A percentile compares a stretch with the other conserved stretches of the same genome.
phyloP scores from a whole-genome alignment of 2,329 filamentous ascomycete species.

The Parastagonospora nodorum region DNA sequence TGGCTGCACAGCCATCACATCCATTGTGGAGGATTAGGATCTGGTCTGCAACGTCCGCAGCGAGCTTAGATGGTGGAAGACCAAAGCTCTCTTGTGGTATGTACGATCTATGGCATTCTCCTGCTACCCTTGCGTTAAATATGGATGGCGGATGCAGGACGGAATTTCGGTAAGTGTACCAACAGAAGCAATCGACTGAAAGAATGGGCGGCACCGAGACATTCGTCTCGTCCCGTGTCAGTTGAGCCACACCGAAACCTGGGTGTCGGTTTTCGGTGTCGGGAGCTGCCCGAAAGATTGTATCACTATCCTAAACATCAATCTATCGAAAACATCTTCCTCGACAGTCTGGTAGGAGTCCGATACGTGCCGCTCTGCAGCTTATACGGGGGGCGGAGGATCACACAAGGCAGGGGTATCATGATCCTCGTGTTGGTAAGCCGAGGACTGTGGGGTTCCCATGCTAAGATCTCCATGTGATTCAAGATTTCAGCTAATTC shows the following conservation, averaged over 20 bases:
- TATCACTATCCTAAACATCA: constrained; percentile 5
- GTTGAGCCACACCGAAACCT: constrained; percentile 12
- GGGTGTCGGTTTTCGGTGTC: constrained; percentile 11
- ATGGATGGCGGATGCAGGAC: constrained; percentile 20
- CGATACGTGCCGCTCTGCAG: constrained; percentile 5
- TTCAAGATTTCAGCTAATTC: constrained; percentile 1
- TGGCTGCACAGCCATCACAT: constrained; percentile 18
- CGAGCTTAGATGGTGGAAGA: constrained; percentile 3
- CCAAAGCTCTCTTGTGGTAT: constrained; percentile 11
- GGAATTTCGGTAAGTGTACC: not conserved
- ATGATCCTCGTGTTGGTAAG: constrained; percentile 15
- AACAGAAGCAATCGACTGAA: not conserved
- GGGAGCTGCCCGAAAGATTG: constrained; percentile 7
- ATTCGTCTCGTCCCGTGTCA: constrained; percentile 5
- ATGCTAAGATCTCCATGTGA: constrained; percentile 8
- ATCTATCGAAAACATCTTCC: constrained; percentile 27
- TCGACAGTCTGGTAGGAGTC: constrained; percentile 8
- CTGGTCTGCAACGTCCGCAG: constrained; percentile 7
- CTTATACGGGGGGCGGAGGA: constrained; percentile 11
- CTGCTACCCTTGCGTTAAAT: constrained; percentile 27
- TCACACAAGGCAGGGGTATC: constrained; percentile 11
- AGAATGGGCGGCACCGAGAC: not conserved
- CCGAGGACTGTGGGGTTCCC: constrained; percentile 5
- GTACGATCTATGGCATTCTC: constrained; percentile 17
- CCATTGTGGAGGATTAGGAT: constrained; percentile 2